Percentiles rank a stretch among this genome's conserved stretches.
Conservation (phyloP, 768 basidiomycete species). For the Pulveroboletus sp. region DNA sequence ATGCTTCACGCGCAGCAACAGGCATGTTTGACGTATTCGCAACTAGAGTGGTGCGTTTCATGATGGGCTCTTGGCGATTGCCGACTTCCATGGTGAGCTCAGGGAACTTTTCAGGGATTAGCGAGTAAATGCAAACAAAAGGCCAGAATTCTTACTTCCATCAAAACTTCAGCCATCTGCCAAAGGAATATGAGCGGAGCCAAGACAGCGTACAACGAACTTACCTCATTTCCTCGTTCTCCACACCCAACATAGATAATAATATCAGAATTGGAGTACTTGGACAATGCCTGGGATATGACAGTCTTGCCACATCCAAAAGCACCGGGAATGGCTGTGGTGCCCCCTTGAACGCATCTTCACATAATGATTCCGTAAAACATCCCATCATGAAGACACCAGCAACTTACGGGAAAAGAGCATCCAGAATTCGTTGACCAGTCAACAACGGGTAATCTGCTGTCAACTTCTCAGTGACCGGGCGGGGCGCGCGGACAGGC, state of each 20-base stretch:
- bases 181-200: conserved; percentile 6
- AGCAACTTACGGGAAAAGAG: conserved; percentile 81
- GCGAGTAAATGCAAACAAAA: conserved; percentile 4
- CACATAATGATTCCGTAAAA: background rate
- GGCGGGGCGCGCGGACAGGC: conserved; percentile 97
- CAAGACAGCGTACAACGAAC: conserved; percentile 36
- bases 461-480: conserved; percentile 91
- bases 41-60: conserved; percentile 98
- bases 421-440: conserved; percentile 95
- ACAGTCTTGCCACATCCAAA: conserved; percentile 99
- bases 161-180: conserved; percentile 96
- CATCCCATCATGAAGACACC: background rate
- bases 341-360: conserved; percentile 94
- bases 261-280: conserved; percentile 98
- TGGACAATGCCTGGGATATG: conserved; percentile 96
- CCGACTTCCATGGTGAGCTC: conserved; percentile 88
- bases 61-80: conserved; percentile 96
- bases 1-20: conserved; percentile 97
- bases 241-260: conserved; percentile 99
- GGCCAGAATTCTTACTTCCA: conserved; percentile 59
- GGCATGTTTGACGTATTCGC: conserved; percentile 99
- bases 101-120: conserved; percentile 56
- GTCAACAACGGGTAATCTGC: conserved; percentile 90
- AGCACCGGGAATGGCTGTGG: conserved; percentile 96
- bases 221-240: conserved; percentile 93